Conservation (phyloP, 345 rosid genomes). For the Salix udensis region DNA sequence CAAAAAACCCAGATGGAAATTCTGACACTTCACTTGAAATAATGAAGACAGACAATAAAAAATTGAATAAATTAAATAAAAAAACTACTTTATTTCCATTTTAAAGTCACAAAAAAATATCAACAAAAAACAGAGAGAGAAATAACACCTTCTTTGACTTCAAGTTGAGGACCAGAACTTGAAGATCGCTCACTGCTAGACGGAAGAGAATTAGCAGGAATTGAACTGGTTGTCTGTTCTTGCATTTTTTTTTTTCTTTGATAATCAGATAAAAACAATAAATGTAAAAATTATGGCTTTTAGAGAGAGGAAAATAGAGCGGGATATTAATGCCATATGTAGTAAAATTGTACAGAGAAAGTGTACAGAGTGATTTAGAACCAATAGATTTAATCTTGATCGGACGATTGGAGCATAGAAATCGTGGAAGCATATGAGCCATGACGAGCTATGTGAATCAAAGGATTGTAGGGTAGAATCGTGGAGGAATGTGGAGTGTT, state of each 20-base stretch:
- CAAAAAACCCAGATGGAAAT: slow-evolving; percentile 5
- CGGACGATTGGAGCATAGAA: slow-evolving; percentile 14
- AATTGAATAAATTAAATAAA: not conserved
- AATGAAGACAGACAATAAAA: not conserved
- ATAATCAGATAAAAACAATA: not conserved
- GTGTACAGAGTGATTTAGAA: not conserved
- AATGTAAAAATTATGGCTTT: not conserved
- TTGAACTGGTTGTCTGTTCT: slow-evolving; percentile 75
- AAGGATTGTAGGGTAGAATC: slow-evolving; percentile 32
- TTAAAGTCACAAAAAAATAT: not conserved
- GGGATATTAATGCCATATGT: slow-evolving; percentile 46
- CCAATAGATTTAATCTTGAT: slow-evolving; percentile 39
- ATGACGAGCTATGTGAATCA: slow-evolving; percentile 36
- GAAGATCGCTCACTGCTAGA: slow-evolving; percentile 98
- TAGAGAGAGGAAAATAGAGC: slow-evolving; percentile 38
- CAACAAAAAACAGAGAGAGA: not conserved
- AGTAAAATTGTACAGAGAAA: slow-evolving; percentile 1
- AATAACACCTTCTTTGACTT: slow-evolving; percentile 72
- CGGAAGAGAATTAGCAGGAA: slow-evolving; percentile 78
- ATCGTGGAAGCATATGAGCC: slow-evolving; percentile 56
- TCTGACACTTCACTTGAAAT: not conserved
- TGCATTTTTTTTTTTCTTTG: slow-evolving; percentile 46
- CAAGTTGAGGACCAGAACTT: slow-evolving; percentile 82
- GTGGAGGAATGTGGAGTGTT: slow-evolving; percentile 30
- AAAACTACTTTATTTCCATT: not conserved